These are phyloP conservation scores for Hylodesmum podocarpum DNA, from an alignment of 306 rosid genomes.

Conservation along the genomic window DNA sequence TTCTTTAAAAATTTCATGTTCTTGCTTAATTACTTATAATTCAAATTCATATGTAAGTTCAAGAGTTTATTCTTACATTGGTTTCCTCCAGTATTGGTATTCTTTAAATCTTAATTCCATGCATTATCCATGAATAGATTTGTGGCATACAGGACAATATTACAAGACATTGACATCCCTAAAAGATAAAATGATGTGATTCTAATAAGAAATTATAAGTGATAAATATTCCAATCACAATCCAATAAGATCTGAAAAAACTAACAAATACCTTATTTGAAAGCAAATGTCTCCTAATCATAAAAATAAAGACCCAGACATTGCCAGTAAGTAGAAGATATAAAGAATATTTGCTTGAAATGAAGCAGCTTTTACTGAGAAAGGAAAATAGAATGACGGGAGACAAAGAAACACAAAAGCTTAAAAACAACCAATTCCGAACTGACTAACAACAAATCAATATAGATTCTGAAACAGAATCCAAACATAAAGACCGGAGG, in stretches of 20 bases:
- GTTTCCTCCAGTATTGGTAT: slow-evolving; percentile 18
- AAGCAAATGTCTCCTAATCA: slow-evolving; percentile 4
- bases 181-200: neutral
- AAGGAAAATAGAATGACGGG: neutral
- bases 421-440: neutral
- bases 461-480: slow-evolving; percentile 8
- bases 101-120: neutral
- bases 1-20: too few relatives aligned
- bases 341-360: neutral
- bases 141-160: neutral
- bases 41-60: slow-evolving; percentile 21
- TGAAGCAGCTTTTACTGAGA: neutral
- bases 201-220: neutral
- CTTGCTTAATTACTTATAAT: too few relatives aligned
- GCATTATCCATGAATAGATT: slow-evolving; percentile 11
- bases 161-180: slow-evolving; percentile 7
- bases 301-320: neutral
- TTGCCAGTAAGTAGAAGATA: neutral
- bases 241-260: neutral
- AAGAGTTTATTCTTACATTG: slow-evolving; percentile 7
- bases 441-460: slow-evolving; percentile 3
- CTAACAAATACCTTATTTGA: neutral
- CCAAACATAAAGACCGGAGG: neutral
- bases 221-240: neutral
- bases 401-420: slow-evolving; percentile 13